Evolutionary conservation across 2,329 filamentous ascomycete genomes (phyloP).

Genomic region (Xylaria sp.): DNA sequence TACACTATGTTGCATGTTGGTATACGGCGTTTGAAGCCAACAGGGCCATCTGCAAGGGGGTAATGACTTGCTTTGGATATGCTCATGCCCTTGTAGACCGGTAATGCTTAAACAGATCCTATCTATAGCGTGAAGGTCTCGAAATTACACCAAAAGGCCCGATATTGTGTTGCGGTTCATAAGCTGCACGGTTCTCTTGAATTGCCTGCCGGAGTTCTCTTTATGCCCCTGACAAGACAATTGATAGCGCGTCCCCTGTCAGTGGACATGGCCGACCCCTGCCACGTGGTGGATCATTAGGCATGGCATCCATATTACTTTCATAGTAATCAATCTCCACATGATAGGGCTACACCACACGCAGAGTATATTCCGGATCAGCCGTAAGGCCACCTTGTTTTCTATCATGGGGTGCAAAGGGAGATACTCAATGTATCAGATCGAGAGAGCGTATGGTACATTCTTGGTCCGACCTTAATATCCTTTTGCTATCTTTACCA

Average conservation of each 20-base stretch:
- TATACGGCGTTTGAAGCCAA: background rate
- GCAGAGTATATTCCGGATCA: background rate
- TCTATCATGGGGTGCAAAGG: background rate
- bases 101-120: slow-evolving; percentile 10
- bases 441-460: background rate
- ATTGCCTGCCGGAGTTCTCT: slow-evolving; percentile 22
- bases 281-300: slow-evolving; percentile 21
- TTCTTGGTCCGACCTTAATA: background rate
- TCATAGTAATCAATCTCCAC: slow-evolving; percentile 25
- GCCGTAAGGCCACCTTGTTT: background rate
- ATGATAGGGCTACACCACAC: background rate
- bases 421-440: background rate
- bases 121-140: background rate
- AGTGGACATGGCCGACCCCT: slow-evolving; percentile 8
- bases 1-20: background rate
- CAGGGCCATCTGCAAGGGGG: background rate
- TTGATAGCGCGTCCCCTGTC: slow-evolving; percentile 11
- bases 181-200: background rate
- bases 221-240: slow-evolving; percentile 16
- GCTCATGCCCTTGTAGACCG: background rate
- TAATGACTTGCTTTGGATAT: background rate
- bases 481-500: background rate
- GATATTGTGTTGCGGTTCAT: slow-evolving; percentile 10
- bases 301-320: slow-evolving; percentile 13
- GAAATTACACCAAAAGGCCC: slow-evolving; percentile 19